Conservation (phyloP, 208 protist genomes). For the Endotrypanum monterogeii region DNA sequence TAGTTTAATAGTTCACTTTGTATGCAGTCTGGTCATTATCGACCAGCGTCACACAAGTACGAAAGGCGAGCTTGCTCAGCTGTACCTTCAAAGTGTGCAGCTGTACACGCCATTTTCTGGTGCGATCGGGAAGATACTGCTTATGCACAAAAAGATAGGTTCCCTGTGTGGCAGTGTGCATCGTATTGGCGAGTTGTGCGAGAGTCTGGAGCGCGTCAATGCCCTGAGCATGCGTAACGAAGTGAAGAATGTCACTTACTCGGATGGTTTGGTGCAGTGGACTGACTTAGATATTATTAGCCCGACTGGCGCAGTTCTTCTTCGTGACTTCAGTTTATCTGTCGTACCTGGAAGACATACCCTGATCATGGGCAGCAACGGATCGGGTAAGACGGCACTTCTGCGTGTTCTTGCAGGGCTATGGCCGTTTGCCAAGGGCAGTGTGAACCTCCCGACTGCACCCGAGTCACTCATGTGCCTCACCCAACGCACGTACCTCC, state of each 20-base stretch:
- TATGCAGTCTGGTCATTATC: conserved; percentile 64
- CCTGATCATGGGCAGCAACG: conserved; percentile 89
- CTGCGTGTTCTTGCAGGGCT: conserved; percentile 67
- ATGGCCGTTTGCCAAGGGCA: conserved; percentile 71
- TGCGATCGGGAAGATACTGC: conserved; percentile 73
- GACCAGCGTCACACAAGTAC: conserved; percentile 39
- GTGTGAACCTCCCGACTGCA: conserved; percentile 37
- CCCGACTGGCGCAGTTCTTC: conserved; percentile 41
- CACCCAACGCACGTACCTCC: conserved; percentile 83
- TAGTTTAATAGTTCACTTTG: conserved; percentile 65
- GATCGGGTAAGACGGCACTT: conserved; percentile 89
- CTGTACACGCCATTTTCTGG: conserved; percentile 77
- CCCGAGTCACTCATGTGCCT: conserved; percentile 53
- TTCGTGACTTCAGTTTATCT: conserved; percentile 63
- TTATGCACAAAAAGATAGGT: conserved; percentile 78
- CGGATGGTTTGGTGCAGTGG: conserved; percentile 51
- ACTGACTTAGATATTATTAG: conserved; percentile 58
- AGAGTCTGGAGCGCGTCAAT: conserved; percentile 51
- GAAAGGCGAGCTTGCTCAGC: conserved; percentile 57
- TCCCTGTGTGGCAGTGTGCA: conserved; percentile 76
- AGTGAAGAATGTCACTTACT: conserved; percentile 21
- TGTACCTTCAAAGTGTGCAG: conserved; percentile 72
- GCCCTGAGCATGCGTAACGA: conserved; percentile 19
- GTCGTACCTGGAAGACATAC: conserved; percentile 60
- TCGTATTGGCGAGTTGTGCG: conserved; percentile 81